Base-by-base conservation (phyloP, 495 filamentous ascomycete genomes). In the Annulohypoxylon nitens region DNA sequence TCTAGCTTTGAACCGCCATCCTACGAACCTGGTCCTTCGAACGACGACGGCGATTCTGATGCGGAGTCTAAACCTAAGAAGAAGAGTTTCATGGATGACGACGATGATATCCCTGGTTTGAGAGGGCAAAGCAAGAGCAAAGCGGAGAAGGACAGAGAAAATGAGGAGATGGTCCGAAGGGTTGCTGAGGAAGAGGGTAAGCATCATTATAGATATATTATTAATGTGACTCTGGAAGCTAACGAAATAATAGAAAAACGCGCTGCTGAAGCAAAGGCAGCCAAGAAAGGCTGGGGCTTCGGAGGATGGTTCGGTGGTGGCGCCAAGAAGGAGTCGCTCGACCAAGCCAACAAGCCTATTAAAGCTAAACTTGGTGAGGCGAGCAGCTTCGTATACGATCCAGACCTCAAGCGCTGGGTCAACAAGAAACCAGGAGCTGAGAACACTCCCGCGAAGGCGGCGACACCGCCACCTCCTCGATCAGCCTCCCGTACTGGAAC, bases 311-410 rank as follows among this genome's bases (percentile, higher is more conserved):
- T 96, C 67, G 88, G 85, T 41, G 86, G 90, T 63, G 81, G 80
- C 55, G 51, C 59, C 63, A 93, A 92, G 77, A 93, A 94, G 78
- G 90, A 93, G 43, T 82, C 87, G 60, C 65, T 79, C 10, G 78
- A 80, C 34, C 79, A 75, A 34, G 79, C 85, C 5, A 89, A 90
- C 69, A 88, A 89, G 47, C 94, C 96, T 48, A 95, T 98, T 81
- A 90, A 88, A 75, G 97, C 97, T 57, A 98, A 99, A 77, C 90
- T 99, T 30, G 97, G 97, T 67, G 97, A 99, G 80, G 91, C 95
- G 74, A 96, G 87, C 76, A 92, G 89, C 10, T 98, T 99, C 82
- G 91, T 94, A 71, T 99, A 95, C 71, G 97, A 99, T 80, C 90
- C 93, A 3, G 93, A 97, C 20, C 86, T 97, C 62, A 97, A 97